Conservation (phyloP, 345 rosid species). For the Acer saccharum region DNA sequence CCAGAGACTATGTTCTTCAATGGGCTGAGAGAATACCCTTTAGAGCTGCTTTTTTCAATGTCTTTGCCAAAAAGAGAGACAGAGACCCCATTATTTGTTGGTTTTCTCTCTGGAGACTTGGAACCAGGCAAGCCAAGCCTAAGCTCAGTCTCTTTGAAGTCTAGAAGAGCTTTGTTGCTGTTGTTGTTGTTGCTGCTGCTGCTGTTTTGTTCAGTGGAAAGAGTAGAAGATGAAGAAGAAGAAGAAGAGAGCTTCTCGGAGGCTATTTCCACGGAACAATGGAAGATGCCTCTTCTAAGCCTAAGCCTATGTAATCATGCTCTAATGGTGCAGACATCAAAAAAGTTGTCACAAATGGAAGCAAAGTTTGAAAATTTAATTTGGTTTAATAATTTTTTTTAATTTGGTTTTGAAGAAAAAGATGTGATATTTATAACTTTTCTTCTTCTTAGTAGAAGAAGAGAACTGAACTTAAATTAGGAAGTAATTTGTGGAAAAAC, state of each 20-base stretch:
- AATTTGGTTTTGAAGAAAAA: no score
- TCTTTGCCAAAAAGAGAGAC: constrained; percentile 54
- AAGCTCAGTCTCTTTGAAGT: constrained; percentile 64
- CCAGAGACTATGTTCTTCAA: constrained; percentile 53
- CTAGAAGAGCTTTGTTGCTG: constrained; percentile 28
- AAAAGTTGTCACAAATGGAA: neutral
- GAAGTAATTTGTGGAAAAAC: no score
- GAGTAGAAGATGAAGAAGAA: constrained; percentile 38
- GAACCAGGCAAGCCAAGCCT: constrained; percentile 77
- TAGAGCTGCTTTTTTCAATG: constrained; percentile 31
- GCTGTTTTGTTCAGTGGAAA: constrained; percentile 23
- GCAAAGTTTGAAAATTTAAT: neutral
- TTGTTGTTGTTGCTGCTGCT: constrained; percentile 10
- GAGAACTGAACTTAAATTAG: no score
- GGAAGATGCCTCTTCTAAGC: constrained; percentile 37
- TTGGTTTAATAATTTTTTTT: no score
- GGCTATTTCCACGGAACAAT: constrained; percentile 29
- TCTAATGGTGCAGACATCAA: constrained; percentile 53
- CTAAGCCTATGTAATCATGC: constrained; percentile 72
- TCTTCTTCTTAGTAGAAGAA: no score
- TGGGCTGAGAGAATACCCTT: constrained; percentile 33
- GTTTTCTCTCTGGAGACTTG: constrained; percentile 53
- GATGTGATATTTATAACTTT: no score
- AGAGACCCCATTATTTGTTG: constrained; percentile 37
- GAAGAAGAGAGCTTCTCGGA: constrained; percentile 39